Base-by-base conservation (phyloP, 192 early-diverging fungal species). In the Glomus cerebriforme region DNA sequence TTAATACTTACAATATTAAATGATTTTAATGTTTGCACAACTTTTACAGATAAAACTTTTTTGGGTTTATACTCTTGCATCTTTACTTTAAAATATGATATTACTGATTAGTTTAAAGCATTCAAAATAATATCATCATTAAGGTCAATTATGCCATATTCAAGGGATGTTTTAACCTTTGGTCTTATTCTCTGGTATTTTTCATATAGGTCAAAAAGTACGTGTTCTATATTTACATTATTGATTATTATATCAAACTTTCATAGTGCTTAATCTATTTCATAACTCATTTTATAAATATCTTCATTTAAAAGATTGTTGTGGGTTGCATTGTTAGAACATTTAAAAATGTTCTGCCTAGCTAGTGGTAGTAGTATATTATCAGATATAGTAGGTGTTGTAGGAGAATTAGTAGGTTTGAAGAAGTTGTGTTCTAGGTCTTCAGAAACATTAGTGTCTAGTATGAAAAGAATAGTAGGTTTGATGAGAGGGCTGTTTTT, bases 1-100 rank as follows among this genome's bases (percentile, higher is more conserved):
- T n/a, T n/a, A n/a, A n/a, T 74, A 74, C 72, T 59, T 59, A 74
- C 72, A 59, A 74, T 49, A 74, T 74, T 74, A 74, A 74, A 74
- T 59, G 8, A 32, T 35, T 59, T 70, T 19, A 70, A 70, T n/a
- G n/a, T n/a, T n/a, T n/a, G n/a, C n/a, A 17, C 35, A 70, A 29
- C 39, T 17, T 37, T 19, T 39, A 12, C 37, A 24, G 37, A 70
- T 24, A 70, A 13, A 13, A 7, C 39, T 70, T 70, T 74, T 12
- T 74, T 74, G 29, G 54, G 29, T 59, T 54, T 70, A 45, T 70
- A 70, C 0, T 70, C 68, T 70, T 70, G 19, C 19, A 74, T 74
- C 17, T 35, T 49, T 59, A 0, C 17, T 59, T 74, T 26, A 74
- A 74, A 74, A 59, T 74, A 58, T 26, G 6, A 59, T 32, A 10